These are phyloP conservation scores for Galerina sulciceps DNA, from an alignment of 768 basidiomycete genomes.

Conservation along the genomic window DNA sequence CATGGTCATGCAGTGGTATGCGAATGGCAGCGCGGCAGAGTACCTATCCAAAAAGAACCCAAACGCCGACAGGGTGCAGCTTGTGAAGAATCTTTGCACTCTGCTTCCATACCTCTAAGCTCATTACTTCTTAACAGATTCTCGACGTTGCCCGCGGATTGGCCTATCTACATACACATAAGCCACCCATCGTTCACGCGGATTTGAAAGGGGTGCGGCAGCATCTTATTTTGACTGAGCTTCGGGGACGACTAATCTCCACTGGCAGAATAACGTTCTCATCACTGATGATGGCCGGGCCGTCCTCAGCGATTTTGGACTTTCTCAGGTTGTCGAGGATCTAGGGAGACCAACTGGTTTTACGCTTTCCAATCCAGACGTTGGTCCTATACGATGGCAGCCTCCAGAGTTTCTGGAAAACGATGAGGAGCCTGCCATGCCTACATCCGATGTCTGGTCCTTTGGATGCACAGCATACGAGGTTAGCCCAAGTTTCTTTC, in stretches of 20 bases:
- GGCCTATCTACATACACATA: conserved; percentile 43
- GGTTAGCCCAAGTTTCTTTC: conserved; percentile 18
- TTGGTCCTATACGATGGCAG: conserved; percentile 37
- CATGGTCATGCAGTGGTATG: conserved; percentile 52
- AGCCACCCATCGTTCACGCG: conserved; percentile 38
- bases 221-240: not conserved
- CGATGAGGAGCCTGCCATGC: conserved; percentile 26
- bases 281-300: conserved; percentile 44
- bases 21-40: conserved; percentile 48
- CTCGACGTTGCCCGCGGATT: conserved; percentile 48
- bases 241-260: not conserved
- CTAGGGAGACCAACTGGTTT: conserved; percentile 29
- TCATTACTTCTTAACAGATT: conserved; percentile 31
- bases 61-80: conserved; percentile 34
- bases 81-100: conserved; percentile 32
- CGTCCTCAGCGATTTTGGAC: conserved; percentile 50
- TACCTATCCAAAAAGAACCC: conserved; percentile 42
- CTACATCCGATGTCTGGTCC: conserved; percentile 37
- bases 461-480: conserved; percentile 40
- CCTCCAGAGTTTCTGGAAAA: conserved; percentile 37
- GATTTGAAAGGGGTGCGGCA: conserved; percentile 31
- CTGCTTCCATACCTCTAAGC: not conserved
- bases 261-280: conserved; percentile 48
- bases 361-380: conserved; percentile 32
- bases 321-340: conserved; percentile 38